These are phyloP conservation scores for Sphaerosporella brunnea DNA, from an alignment of 495 filamentous ascomycete species.

Conservation along the genomic window DNA sequence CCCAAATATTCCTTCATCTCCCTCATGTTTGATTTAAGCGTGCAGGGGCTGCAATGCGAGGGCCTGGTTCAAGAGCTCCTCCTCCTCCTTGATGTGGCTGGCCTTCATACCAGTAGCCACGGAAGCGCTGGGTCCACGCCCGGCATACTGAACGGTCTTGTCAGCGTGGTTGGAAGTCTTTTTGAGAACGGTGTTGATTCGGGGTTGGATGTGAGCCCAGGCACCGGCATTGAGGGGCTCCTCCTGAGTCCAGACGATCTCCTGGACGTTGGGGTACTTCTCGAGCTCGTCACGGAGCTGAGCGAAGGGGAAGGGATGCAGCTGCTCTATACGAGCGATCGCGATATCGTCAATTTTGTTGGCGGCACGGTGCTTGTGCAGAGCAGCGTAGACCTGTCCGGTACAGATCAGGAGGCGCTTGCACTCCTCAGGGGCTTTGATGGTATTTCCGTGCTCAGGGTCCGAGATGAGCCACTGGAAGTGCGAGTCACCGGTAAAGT, in stretches of 20 bases:
- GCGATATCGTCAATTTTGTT: constrained; percentile 72
- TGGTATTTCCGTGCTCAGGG: constrained; percentile 51
- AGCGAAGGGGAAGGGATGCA: constrained; percentile 97
- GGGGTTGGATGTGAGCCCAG: constrained; percentile 87
- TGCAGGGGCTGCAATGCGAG: not conserved
- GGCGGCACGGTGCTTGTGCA: constrained; percentile 75
- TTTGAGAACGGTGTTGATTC: constrained; percentile 74
- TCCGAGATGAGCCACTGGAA: constrained; percentile 94
- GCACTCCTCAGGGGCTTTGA: constrained; percentile 72
- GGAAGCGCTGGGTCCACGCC: constrained; percentile 70
- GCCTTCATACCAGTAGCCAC: constrained; percentile 87
- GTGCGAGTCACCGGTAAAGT: constrained; percentile 76
- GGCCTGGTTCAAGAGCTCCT: constrained; percentile 52
- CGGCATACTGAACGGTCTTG: constrained; percentile 94
- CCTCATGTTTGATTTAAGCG: too few relatives aligned
- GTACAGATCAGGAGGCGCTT: constrained; percentile 87
- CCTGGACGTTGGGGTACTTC: constrained; percentile 86
- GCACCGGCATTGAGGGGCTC: constrained; percentile 92
- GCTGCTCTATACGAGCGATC: constrained; percentile 89
- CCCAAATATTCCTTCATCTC: too few relatives aligned
- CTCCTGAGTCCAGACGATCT: constrained; percentile 91
- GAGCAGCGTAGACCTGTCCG: constrained; percentile 81
- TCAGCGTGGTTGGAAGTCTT: constrained; percentile 73
- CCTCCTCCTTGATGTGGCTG: constrained; percentile 81
- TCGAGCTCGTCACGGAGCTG: constrained; percentile 91